These are phyloP conservation scores for Cenchrus fungigraminus DNA, from an alignment of 176 grass and related monocot species.

Conservation along the genomic window DNA sequence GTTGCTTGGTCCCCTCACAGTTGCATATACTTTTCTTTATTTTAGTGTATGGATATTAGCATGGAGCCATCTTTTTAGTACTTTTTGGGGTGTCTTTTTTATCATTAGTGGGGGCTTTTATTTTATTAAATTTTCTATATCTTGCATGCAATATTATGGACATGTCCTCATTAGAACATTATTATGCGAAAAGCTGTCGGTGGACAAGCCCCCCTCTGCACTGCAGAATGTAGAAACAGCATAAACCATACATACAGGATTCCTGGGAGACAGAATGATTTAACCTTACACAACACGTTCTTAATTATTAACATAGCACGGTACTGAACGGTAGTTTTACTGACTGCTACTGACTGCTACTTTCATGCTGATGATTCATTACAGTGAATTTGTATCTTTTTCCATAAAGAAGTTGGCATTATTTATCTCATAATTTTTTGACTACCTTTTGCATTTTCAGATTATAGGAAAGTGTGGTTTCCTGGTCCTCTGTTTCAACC, in stretches of 20 bases:
- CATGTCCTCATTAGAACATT: conserved; percentile 51
- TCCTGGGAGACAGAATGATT: conserved; percentile 38
- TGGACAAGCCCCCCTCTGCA: background rate
- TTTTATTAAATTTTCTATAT: background rate
- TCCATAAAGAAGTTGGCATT: background rate
- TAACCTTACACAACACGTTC: conserved; percentile 28
- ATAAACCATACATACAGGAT: conserved; percentile 29
- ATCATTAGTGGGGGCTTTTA: conserved; percentile 16
- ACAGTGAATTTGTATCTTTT: background rate
- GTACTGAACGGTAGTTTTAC: background rate
- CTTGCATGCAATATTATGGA: conserved; percentile 41
- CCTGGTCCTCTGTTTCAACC: conserved; percentile 12
- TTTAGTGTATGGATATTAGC: conserved; percentile 26
- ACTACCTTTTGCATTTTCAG: conserved; percentile 28
- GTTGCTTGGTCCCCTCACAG: conserved; percentile 13
- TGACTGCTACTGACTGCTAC: background rate
- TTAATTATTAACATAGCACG: conserved; percentile 19
- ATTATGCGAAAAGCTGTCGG: conserved; percentile 40
- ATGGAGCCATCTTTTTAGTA: conserved; percentile 10
- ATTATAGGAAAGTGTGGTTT: background rate
- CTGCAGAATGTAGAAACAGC: conserved; percentile 28
- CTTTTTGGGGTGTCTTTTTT: conserved; percentile 18
- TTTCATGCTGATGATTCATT: background rate
- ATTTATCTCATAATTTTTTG: conserved; percentile 29
- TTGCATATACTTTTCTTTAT: conserved; percentile 39